Evolutionary conservation across 202 grass and related monocot genomes (phyloP).

Genomic region (Panicum virgatum): DNA sequence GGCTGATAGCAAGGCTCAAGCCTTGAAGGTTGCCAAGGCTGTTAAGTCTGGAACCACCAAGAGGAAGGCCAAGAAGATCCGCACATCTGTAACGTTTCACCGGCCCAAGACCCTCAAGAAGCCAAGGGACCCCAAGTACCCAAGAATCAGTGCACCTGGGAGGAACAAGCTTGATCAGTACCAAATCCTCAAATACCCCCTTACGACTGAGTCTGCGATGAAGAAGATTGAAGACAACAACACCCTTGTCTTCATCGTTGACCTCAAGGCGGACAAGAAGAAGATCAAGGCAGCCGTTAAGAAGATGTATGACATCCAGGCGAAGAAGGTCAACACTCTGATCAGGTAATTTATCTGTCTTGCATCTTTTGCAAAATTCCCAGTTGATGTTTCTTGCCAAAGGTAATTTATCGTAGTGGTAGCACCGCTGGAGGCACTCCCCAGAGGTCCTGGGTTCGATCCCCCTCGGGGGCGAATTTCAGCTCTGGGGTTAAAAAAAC

Average conservation of each 20-base stretch:
- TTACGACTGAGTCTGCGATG: constrained; percentile 64
- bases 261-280: constrained; percentile 54
- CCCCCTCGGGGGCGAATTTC: too few relatives aligned
- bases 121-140: constrained; percentile 44
- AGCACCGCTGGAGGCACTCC: too few relatives aligned
- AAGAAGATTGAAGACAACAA: constrained; percentile 71
- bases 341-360: constrained; percentile 43
- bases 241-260: constrained; percentile 58
- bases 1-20: constrained; percentile 48
- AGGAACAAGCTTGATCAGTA: constrained; percentile 67
- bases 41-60: constrained; percentile 44
- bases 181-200: constrained; percentile 57
- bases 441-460: too few relatives aligned
- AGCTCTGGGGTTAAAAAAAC: too few relatives aligned
- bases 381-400: too few relatives aligned
- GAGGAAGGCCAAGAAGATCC: constrained; percentile 55
- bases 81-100: constrained; percentile 60
- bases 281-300: constrained; percentile 57
- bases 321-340: constrained; percentile 69
- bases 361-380: background rate
- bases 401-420: too few relatives aligned
- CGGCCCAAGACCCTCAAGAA: constrained; percentile 52
- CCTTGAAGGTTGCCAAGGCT: constrained; percentile 57
- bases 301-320: constrained; percentile 72
- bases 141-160: constrained; percentile 44